Percentiles rank a stretch among this genome's conserved stretches.
phyloP scores from a whole-genome alignment of 1,284 basidiomycete genomes.

The Ceratobasidium sp. region DNA sequence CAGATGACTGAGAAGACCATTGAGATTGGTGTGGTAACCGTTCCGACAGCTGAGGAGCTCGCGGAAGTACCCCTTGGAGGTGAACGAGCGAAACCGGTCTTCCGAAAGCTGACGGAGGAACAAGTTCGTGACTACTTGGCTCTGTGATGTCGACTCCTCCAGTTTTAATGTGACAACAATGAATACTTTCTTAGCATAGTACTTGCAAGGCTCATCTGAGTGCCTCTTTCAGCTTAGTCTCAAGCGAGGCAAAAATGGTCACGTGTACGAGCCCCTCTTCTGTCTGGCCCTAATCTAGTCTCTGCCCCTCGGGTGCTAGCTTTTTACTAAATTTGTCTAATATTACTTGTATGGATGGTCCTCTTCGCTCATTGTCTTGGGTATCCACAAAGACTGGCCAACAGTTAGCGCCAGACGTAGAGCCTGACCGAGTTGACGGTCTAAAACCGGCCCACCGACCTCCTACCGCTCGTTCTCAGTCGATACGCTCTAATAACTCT shows the following conservation, averaged over 20 bases:
- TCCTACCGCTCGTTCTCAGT: conserved; percentile 35
- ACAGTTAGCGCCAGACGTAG: conserved; percentile 2
- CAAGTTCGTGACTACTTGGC: conserved; percentile 95
- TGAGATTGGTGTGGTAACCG: conserved; percentile 95
- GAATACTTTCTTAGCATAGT: neutral
- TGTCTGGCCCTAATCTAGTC: neutral
- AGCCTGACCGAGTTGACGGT: conserved; percentile 11
- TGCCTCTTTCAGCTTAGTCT: neutral
- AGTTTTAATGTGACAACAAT: conserved; percentile 21
- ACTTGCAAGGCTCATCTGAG: too few species aligned
- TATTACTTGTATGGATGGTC: conserved; percentile 32
- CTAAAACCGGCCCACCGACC: conserved; percentile 15
- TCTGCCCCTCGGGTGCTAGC: neutral
- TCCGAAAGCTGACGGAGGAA: conserved; percentile 92
- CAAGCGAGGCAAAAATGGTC: neutral
- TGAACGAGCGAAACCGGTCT: conserved; percentile 81
- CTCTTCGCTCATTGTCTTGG: conserved; percentile 40
- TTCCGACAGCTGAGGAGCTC: conserved; percentile 80
- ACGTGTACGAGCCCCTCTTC: conserved; percentile 9
- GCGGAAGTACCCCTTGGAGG: conserved; percentile 59
- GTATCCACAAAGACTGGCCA: conserved; percentile 33
- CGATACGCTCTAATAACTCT: conserved; percentile 38
- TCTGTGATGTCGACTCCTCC: conserved; percentile 59
- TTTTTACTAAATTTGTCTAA: conserved; percentile 1
- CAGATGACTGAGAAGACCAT: conserved; percentile 99